phyloP scores from a whole-genome alignment of 2,329 filamentous ascomycete genomes.

The Verticillium albo-atrum region DNA sequence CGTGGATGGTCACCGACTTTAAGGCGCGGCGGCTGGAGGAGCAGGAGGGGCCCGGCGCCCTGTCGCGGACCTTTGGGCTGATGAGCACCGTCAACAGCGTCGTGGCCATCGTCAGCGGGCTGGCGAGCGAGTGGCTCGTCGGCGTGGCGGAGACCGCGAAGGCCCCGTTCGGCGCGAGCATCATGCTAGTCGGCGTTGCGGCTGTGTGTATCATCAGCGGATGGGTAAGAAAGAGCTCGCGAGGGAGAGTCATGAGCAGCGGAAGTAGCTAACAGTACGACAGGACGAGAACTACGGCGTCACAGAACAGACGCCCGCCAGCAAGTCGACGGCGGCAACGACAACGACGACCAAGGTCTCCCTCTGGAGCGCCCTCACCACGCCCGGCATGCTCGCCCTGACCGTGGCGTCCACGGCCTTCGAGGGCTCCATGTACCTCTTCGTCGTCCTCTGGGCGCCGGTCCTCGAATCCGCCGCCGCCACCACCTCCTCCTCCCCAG shows the following conservation, averaged over 20 bases:
- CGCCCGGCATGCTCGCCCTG: slow-evolving; percentile 44
- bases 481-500: slow-evolving; percentile 12
- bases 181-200: slow-evolving; percentile 33
- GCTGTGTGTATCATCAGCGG: slow-evolving; percentile 36
- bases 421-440: slow-evolving; percentile 55
- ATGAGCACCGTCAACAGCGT: slow-evolving; percentile 49
- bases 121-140: slow-evolving; percentile 48
- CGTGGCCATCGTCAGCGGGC: slow-evolving; percentile 49
- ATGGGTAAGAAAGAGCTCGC: slow-evolving; percentile 32
- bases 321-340: slow-evolving; percentile 1
- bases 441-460: slow-evolving; percentile 56
- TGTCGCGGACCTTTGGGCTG: slow-evolving; percentile 45
- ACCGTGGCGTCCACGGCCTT: slow-evolving; percentile 50
- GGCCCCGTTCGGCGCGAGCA: slow-evolving; percentile 41
- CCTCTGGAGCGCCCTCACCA: slow-evolving; percentile 21
- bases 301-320: slow-evolving; percentile 6
- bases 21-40: slow-evolving; percentile 35
- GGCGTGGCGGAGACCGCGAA: slow-evolving; percentile 39
- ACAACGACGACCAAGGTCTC: slow-evolving; percentile 5
- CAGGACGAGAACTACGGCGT: slow-evolving; percentile 47
- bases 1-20: slow-evolving; percentile 57
- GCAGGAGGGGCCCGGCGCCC: slow-evolving; percentile 27
- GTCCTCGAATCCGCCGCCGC: slow-evolving; percentile 33
- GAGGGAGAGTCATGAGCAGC: not conserved
- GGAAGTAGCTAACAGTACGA: not conserved